Base-by-base conservation (phyloP, 2,329 filamentous ascomycete genomes). In the Tolypocladium pustulatum region DNA sequence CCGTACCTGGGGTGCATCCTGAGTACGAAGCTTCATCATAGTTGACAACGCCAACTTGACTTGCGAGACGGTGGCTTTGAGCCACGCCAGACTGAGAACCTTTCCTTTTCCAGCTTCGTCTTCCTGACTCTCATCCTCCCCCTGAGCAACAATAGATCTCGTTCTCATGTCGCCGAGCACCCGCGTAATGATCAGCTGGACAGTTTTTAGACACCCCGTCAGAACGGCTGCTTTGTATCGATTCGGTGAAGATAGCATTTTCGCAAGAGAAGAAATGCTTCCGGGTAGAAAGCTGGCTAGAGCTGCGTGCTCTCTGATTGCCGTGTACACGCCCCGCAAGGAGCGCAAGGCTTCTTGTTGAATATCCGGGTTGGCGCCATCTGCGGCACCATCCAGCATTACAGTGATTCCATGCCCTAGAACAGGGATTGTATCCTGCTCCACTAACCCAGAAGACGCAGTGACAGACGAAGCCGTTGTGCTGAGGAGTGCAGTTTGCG, bases 281-380 rank as follows among this genome's bases (percentile, higher is more conserved):
- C 92, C 91, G 0, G 95, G 94, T 49, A 97, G 78, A 67, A 99
- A 94, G 61, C 84, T 92, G 12, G 91, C 90, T 58, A 96, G 76
- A 2, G 89, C 84, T n/a, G 88, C 81, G 54, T 81, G 82, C 65
- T 94, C 88, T 57, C 81, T 84, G 51, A 96, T 79, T 27, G 84
- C 82, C 8, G 71, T 67, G 63, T 85, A 83, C 9, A 94, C 74
- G 0, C 82, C 75, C 56, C 82, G 74, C 2, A 97, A 69, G 8
- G 88, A 84, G 15, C 76, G 72, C 4, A 90, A 75, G 7, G 91
- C 89, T 63, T 88, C 82, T 6, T 87, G 69, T 67, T 93, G 91
- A 25, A 93, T 81, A n/a, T 81, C 77, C 41, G 83, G 75, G 0
- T 87, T 88, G 13, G 76, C 75, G 2, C 85, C 85, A 55, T 87